Percentiles rank a stretch among this genome's conserved stretches.
phyloP scores from a whole-genome alignment of 768 basidiomycete species.

The Amanita rubescens region DNA sequence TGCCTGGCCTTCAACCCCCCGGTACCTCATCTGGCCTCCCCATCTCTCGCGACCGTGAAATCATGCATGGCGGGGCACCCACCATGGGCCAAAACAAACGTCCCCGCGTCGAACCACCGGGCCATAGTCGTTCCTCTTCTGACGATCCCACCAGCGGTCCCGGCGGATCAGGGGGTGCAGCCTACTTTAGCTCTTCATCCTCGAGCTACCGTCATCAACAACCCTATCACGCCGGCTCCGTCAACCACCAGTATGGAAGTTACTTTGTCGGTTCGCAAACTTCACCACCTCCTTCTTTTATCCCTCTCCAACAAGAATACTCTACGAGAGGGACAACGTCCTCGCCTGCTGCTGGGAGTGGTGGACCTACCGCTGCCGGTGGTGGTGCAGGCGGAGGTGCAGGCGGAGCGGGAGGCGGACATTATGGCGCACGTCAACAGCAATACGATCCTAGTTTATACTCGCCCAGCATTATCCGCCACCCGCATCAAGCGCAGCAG shows the following conservation, averaged over 20 bases:
- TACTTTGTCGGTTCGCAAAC: conserved; percentile 20
- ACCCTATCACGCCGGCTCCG: conserved; percentile 14
- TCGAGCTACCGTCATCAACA: conserved; percentile 9
- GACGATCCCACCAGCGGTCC: conserved; percentile 15
- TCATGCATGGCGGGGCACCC: conserved; percentile 6
- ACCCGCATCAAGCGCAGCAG: conserved; percentile 1
- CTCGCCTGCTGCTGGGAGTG: conserved; percentile 10
- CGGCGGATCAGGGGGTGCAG: neutral
- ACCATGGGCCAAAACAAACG: conserved; percentile 18
- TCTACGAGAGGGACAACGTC: conserved; percentile 9
- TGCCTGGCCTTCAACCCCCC: conserved; percentile 18
- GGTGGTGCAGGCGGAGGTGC: neutral
- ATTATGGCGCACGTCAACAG: neutral
- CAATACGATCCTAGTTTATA: conserved; percentile 5
- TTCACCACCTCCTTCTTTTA: conserved; percentile 22
- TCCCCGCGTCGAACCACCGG: conserved; percentile 13
- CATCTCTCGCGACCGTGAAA: conserved; percentile 24
- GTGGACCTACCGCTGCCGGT: conserved; percentile 11
- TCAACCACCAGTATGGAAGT: conserved; percentile 16
- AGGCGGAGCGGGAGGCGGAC: conserved; percentile 10
- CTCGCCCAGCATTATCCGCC: conserved; percentile 4
- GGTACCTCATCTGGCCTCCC: conserved; percentile 18
- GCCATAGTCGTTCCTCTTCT: conserved; percentile 21
- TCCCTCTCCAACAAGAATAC: conserved; percentile 25
- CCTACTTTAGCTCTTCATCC: conserved; percentile 2